Percentiles rank a stretch among this genome's conserved stretches.
Evolutionary conservation across 805 yeast species (phyloP).

Genomic region (Ogataea wickerhamii): DNA sequence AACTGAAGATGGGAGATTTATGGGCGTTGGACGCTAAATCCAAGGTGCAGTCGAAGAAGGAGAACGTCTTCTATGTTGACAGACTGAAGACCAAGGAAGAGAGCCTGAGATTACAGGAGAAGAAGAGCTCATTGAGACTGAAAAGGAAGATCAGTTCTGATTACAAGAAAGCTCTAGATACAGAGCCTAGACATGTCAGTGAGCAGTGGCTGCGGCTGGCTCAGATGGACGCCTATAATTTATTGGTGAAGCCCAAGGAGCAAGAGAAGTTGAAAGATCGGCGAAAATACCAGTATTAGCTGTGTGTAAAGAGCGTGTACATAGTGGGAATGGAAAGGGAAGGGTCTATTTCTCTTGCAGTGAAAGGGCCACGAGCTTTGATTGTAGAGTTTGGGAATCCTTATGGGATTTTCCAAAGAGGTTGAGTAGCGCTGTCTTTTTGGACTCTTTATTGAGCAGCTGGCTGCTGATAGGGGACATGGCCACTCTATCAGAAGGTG

Average conservation of each 20-base stretch:
- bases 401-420: neutral
- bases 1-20: conserved; percentile 76
- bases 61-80: conserved; percentile 28
- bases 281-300: conserved; percentile 15
- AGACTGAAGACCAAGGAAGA: conserved; percentile 36
- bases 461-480: conserved; percentile 19
- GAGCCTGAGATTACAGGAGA: conserved; percentile 23
- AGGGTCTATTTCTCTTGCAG: conserved; percentile 1
- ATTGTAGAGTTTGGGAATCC: conserved; percentile 5
- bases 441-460: conserved; percentile 5
- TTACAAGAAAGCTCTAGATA: conserved; percentile 23
- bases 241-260: conserved; percentile 27
- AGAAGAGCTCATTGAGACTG: conserved; percentile 22
- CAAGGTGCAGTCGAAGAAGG: conserved; percentile 35
- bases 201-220: conserved; percentile 22
- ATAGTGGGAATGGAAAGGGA: neutral
- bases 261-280: conserved; percentile 22
- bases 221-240: conserved; percentile 26
- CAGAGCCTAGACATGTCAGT: conserved; percentile 22
- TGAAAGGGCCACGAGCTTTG: conserved; percentile 17
- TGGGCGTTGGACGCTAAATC: conserved; percentile 77
- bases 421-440: neutral
- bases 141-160: conserved; percentile 24
- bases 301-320: neutral
- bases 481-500: conserved; percentile 17